Conservation (phyloP, 1,139 yeast species). For the Pichia sp. region DNA sequence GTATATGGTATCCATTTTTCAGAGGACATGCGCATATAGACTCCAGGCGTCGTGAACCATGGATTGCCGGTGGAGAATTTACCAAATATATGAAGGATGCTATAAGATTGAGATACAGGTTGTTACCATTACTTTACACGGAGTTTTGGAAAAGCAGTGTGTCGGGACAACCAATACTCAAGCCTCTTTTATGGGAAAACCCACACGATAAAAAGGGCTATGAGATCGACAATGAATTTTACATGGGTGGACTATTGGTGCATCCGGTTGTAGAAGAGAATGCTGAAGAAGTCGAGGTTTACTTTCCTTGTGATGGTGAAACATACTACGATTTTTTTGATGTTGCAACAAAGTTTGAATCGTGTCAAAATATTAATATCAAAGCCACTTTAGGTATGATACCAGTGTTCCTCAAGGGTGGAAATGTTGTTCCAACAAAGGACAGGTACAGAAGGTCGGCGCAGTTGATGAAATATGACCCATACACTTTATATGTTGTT, state of each 20-base stretch:
- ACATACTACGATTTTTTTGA: slow-evolving; percentile 56
- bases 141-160: slow-evolving; percentile 64
- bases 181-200: slow-evolving; percentile 67
- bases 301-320: slow-evolving; percentile 59
- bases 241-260: slow-evolving; percentile 74
- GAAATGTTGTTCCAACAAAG: slow-evolving; percentile 64
- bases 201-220: slow-evolving; percentile 51
- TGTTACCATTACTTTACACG: slow-evolving; percentile 79
- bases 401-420: slow-evolving; percentile 77
- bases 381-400: slow-evolving; percentile 56
- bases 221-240: slow-evolving; percentile 78
- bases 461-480: slow-evolving; percentile 73
- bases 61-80: slow-evolving; percentile 74
- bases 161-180: slow-evolving; percentile 66
- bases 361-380: slow-evolving; percentile 39
- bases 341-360: slow-evolving; percentile 30
- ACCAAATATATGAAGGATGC: slow-evolving; percentile 68
- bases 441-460: slow-evolving; percentile 79
- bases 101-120: slow-evolving; percentile 63
- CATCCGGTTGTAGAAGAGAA: slow-evolving; percentile 74
- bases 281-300: slow-evolving; percentile 42
- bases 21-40: slow-evolving; percentile 97
- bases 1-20: slow-evolving; percentile 93
- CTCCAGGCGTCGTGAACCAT: slow-evolving; percentile 88
- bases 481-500: slow-evolving; percentile 73